Conservation (phyloP, 129 eudicot species). For the Tanacetum coccineum region DNA sequence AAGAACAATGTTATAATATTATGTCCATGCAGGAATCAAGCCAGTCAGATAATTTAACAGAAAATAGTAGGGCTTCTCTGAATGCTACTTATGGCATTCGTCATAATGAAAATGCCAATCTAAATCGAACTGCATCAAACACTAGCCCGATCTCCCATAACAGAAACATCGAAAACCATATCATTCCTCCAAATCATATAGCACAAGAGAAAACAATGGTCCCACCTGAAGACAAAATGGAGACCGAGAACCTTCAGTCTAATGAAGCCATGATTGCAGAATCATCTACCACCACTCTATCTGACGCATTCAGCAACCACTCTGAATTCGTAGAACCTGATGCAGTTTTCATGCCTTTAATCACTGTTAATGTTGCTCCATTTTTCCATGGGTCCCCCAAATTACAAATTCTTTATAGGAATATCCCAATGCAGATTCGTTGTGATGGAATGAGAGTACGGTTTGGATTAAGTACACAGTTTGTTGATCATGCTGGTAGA, state of each 20-base stretch:
- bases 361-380: conserved; percentile 48
- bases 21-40: conserved; percentile 65
- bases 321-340: conserved; percentile 48
- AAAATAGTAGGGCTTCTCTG: conserved; percentile 58
- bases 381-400: conserved; percentile 46
- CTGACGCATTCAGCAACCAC: conserved; percentile 31
- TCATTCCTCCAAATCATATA: conserved; percentile 29
- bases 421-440: conserved; percentile 42
- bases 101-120: too few species aligned
- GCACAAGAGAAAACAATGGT: conserved; percentile 22
- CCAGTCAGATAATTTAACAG: conserved; percentile 50
- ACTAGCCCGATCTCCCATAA: conserved; percentile 31
- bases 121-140: conserved; percentile 18
- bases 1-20: neutral
- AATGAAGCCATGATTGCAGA: conserved; percentile 56
- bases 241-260: conserved; percentile 36
- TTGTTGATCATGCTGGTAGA: conserved; percentile 64
- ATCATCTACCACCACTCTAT: conserved; percentile 33
- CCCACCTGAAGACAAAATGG: conserved; percentile 34
- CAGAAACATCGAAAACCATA: conserved; percentile 21
- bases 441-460: conserved; percentile 52
- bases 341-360: conserved; percentile 49
- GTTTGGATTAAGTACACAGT: conserved; percentile 68
- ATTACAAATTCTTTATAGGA: conserved; percentile 53
- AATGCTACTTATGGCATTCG: conserved; percentile 46